A percentile compares a stretch with the other conserved stretches of the same genome.
phyloP scores from a whole-genome alignment of 2,329 filamentous ascomycete genomes.

The Colletotrichum lupini region DNA sequence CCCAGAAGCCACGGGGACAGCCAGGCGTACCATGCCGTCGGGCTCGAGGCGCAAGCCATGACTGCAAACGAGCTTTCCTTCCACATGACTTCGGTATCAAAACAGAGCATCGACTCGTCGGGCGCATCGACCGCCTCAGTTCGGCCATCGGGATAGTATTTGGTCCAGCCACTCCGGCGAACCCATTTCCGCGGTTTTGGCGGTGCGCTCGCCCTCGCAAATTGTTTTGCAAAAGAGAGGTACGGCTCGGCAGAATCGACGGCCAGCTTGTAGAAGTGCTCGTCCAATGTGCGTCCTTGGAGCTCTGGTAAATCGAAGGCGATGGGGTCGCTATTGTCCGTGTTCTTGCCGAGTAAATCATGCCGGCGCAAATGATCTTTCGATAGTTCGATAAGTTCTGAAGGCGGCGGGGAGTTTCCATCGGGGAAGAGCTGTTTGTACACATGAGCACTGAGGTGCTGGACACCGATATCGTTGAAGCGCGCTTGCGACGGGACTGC shows the following conservation, averaged over 20 bases:
- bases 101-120: constrained; percentile 84
- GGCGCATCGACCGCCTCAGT: constrained; percentile 80
- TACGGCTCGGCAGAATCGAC: constrained; percentile 89
- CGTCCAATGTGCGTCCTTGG: constrained; percentile 84
- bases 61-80: constrained; percentile 92
- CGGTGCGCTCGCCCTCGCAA: constrained; percentile 71
- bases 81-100: constrained; percentile 98
- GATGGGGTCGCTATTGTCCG: constrained; percentile 79
- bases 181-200: constrained; percentile 78
- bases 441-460: constrained; percentile 88
- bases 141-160: constrained; percentile 81
- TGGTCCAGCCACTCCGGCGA: constrained; percentile 89
- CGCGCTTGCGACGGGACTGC: constrained; percentile 69
- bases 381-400: constrained; percentile 82
- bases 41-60: constrained; percentile 94
- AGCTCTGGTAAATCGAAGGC: constrained; percentile 86
- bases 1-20: constrained; percentile 93
- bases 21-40: constrained; percentile 97
- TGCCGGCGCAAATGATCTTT: constrained; percentile 86
- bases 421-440: constrained; percentile 84
- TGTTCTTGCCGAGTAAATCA: constrained; percentile 90
- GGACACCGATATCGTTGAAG: constrained; percentile 93
- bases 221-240: constrained; percentile 78
- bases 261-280: constrained; percentile 92
- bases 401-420: constrained; percentile 65